These are phyloP conservation scores for Ramaria sp. DNA, from an alignment of 768 basidiomycete species.

Conservation along the genomic window DNA sequence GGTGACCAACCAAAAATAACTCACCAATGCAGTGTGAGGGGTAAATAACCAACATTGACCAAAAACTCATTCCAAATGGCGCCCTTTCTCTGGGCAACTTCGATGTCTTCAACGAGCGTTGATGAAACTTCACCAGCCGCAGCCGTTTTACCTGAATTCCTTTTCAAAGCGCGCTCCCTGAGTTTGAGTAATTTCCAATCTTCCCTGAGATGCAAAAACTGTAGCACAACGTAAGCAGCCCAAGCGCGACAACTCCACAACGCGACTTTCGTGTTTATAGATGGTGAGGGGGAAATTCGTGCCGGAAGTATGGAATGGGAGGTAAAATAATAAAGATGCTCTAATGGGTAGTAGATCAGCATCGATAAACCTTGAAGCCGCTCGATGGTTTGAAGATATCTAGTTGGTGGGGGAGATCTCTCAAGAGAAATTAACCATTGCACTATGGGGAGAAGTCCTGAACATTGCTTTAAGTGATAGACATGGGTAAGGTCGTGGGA, in stretches of 20 bases:
- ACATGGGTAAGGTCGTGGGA: neutral
- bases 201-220: conserved; percentile 61
- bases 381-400: conserved; percentile 62
- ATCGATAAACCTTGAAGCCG: conserved; percentile 67
- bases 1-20: conserved; percentile 14
- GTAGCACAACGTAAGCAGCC: conserved; percentile 69
- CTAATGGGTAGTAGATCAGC: conserved; percentile 71
- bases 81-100: conserved; percentile 49
- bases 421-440: conserved; percentile 74
- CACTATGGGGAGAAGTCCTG: conserved; percentile 68
- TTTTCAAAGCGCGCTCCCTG: conserved; percentile 37
- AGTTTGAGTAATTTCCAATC: conserved; percentile 49
- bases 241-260: conserved; percentile 76
- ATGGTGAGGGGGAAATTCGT: conserved; percentile 34
- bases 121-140: conserved; percentile 28
- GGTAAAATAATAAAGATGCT: conserved; percentile 61
- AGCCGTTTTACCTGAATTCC: conserved; percentile 38
- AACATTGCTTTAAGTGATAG: neutral
- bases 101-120: conserved; percentile 37
- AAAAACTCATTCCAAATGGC: conserved; percentile 62
- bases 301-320: conserved; percentile 48
- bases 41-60: conserved; percentile 68
- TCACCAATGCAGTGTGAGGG: conserved; percentile 77
- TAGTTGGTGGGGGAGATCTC: conserved; percentile 59
- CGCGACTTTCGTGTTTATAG: conserved; percentile 26